Evolutionary conservation across 129 eudicot species (phyloP).

Genomic region (Mikania micrantha): DNA sequence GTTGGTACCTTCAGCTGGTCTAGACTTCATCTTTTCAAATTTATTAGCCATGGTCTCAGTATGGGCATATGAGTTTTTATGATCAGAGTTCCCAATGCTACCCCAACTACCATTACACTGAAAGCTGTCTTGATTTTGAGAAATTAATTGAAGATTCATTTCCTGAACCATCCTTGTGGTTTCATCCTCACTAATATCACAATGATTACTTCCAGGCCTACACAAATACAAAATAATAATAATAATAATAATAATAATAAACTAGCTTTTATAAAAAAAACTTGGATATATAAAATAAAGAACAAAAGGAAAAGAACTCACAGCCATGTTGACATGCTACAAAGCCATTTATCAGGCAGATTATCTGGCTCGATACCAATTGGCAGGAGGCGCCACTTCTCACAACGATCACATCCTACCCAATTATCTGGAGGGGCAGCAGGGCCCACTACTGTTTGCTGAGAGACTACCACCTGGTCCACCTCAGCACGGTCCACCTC

Average conservation of each 20-base stretch:
- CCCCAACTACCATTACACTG: conserved; percentile 6
- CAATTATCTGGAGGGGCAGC: conserved; percentile 40
- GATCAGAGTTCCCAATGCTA: conserved; percentile 18
- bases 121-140: conserved; percentile 33
- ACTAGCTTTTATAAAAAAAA: neutral
- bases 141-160: conserved; percentile 19
- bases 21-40: conserved; percentile 33
- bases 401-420: conserved; percentile 70
- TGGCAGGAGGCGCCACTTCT: conserved; percentile 77
- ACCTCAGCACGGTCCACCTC: too few species aligned
- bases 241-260: neutral
- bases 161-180: conserved; percentile 55
- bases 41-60: conserved; percentile 18
- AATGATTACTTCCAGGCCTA: conserved; percentile 84
- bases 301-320: conserved; percentile 43
- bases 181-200: conserved; percentile 71
- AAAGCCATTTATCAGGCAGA: conserved; percentile 66
- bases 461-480: conserved; percentile 24
- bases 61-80: conserved; percentile 19
- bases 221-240: neutral
- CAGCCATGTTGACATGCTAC: conserved; percentile 86
- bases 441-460: conserved; percentile 25
- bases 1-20: conserved; percentile 25
- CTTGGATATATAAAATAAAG: neutral
- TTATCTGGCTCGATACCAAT: conserved; percentile 36